These are phyloP conservation scores for Monosporascus sp. DNA, from an alignment of 2,329 filamentous ascomycete species.

Conservation along the genomic window DNA sequence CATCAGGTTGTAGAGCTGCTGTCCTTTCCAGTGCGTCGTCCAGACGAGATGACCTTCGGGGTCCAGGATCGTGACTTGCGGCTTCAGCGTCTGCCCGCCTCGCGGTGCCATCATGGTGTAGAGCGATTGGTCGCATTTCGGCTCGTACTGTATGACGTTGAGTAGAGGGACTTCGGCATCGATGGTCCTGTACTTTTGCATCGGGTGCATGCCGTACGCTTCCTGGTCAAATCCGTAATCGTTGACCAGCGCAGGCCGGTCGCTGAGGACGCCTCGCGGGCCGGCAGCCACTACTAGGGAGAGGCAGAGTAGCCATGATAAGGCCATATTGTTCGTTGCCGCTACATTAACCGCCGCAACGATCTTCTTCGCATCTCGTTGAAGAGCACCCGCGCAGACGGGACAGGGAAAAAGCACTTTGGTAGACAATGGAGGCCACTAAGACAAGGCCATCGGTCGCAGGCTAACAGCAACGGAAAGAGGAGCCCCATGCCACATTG, in stretches of 20 bases:
- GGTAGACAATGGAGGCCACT: too few species aligned
- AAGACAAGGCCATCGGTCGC: too few species aligned
- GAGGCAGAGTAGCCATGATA: not conserved
- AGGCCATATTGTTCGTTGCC: not conserved
- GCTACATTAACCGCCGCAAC: not conserved
- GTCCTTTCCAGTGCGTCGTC: constrained; percentile 29
- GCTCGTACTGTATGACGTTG: constrained; percentile 22
- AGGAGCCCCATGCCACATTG: too few species aligned
- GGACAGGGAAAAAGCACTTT: too few species aligned
- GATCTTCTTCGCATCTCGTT: not conserved
- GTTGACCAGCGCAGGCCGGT: constrained; percentile 4
- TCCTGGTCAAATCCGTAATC: constrained; percentile 27
- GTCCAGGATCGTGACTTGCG: constrained; percentile 40
- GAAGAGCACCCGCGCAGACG: too few species aligned
- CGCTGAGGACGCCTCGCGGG: constrained; percentile 5
- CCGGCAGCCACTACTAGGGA: constrained; percentile 2
- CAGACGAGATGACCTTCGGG: constrained; percentile 39
- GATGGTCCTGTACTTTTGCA: constrained; percentile 27
- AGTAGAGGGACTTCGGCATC: constrained; percentile 29
- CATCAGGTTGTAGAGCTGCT: constrained; percentile 38
- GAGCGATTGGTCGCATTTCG: constrained; percentile 31
- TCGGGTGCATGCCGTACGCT: constrained; percentile 29
- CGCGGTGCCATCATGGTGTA: constrained; percentile 36
- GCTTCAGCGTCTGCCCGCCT: constrained; percentile 27
- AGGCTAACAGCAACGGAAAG: too few species aligned